Conservation (phyloP, 2,329 filamentous ascomycete genomes). For the Paramyrothecium sp. region DNA sequence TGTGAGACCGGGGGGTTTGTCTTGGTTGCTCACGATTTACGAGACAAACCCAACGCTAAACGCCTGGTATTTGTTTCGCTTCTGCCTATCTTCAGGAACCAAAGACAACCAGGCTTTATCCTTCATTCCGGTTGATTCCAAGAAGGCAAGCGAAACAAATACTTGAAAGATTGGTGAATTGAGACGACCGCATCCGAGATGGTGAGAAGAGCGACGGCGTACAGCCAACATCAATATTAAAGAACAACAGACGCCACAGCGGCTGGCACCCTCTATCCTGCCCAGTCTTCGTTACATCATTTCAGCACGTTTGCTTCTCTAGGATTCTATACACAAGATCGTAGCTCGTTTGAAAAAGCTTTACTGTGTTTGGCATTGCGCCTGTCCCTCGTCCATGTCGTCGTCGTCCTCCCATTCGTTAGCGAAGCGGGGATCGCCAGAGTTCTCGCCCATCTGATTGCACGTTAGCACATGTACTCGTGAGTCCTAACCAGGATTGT, state of each 20-base stretch:
- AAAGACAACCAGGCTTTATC: too few species aligned
- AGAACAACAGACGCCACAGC: background rate
- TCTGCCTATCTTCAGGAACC: background rate
- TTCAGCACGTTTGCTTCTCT: background rate
- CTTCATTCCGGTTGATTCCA: too few species aligned
- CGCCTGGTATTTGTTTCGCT: background rate
- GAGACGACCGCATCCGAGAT: too few species aligned
- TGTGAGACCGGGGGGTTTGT: background rate
- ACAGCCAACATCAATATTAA: too few species aligned
- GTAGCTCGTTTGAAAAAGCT: constrained; percentile 4
- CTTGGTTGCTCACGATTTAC: background rate
- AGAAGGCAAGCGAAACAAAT: too few species aligned
- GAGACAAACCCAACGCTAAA: background rate
- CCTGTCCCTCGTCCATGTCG: constrained; percentile 61
- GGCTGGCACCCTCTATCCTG: constrained; percentile 2
- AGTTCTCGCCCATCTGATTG: constrained; percentile 66
- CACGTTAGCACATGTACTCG: constrained; percentile 1
- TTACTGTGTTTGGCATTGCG: constrained; percentile 76
- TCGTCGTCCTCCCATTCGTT: constrained; percentile 72
- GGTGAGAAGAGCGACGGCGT: too few species aligned
- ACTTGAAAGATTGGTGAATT: too few species aligned
- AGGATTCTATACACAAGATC: background rate
- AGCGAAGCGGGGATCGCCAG: constrained; percentile 64
- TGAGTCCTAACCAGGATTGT: constrained; percentile 2
- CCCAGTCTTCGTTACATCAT: constrained; percentile 1